phyloP scores from a whole-genome alignment of 1,284 basidiomycete species.

The Malassezia globosa region DNA sequence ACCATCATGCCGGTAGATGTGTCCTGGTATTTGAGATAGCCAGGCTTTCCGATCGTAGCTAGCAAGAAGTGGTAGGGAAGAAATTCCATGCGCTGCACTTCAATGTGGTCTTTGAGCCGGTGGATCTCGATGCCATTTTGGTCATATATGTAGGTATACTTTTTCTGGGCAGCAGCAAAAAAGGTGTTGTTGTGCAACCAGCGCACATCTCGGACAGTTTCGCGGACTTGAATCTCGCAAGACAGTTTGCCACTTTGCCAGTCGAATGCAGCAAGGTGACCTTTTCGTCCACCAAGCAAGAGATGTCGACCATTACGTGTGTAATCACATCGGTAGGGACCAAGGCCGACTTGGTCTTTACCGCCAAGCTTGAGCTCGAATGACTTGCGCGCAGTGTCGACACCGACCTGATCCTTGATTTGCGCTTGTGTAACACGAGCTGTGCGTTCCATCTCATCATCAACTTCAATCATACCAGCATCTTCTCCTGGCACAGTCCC shows the following conservation, averaged over 20 bases:
- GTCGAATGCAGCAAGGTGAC: conserved; percentile 89
- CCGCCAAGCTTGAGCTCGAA: conserved; percentile 73
- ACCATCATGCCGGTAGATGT: conserved; percentile 83
- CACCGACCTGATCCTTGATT: conserved; percentile 60
- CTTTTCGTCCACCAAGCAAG: conserved; percentile 55
- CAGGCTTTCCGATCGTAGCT: conserved; percentile 69
- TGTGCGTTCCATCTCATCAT: conserved; percentile 70
- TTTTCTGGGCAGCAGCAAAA: conserved; percentile 90
- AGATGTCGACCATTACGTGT: conserved; percentile 76
- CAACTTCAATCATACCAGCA: conserved; percentile 60
- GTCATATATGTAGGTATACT: conserved; percentile 94
- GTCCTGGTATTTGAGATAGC: conserved; percentile 92
- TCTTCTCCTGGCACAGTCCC: conserved; percentile 48
- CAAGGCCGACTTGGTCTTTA: conserved; percentile 48
- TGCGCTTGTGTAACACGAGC: conserved; percentile 77
- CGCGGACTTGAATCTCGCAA: conserved; percentile 75
- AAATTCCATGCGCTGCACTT: conserved; percentile 81
- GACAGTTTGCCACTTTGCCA: conserved; percentile 80
- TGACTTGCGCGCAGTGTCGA: conserved; percentile 62
- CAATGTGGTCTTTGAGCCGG: conserved; percentile 61
- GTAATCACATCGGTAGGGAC: conserved; percentile 69
- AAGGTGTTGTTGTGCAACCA: conserved; percentile 86
- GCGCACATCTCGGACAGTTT: conserved; percentile 80
- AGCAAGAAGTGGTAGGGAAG: conserved; percentile 93
- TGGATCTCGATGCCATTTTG: conserved; percentile 81